Base-by-base conservation (phyloP, 495 filamentous ascomycete genomes). In the Aspergillus nanangensis region DNA sequence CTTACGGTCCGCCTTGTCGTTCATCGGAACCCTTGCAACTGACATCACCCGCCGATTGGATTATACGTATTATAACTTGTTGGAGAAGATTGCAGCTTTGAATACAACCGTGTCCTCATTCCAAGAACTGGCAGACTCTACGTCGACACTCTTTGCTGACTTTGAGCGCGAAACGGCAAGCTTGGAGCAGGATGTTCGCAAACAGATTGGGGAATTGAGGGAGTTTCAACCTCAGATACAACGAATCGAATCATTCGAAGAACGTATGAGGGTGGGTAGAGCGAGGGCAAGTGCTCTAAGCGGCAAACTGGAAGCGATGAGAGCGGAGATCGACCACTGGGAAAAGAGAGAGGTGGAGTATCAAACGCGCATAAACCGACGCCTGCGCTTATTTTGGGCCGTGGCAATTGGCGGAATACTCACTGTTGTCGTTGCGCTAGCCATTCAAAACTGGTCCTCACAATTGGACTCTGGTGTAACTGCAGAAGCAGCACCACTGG, bases 41-140 rank as follows among this genome's bases (percentile, higher is more conserved):
- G 75, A 76, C 27, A 80, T 81, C 3, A 93, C 83, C 15, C 77
- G 79, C 49, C 79, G 79, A 35, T 76, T 96, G n/a, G 88, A 95
- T 57, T 84, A 86, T 53, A 90, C 85, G 0, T 95, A 95, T 67
- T 90, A 91, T 55, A 82, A 84, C 3, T 74, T 96, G 4, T 72
- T 93, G 13, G 85, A 92, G 57, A 92, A 86, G 47, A 72, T 92
- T 23, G 75, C 79, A 34, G 64, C 79, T 0, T 69, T 96, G 24
- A 81, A 84, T 41, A 70, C 75, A 40, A 88, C 83, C 2, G 78
- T 95, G 18, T 50, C 67, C 1, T 79, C 74, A 3, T 76, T 96
- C 15, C 81, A 86, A 48, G 79, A 87, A 39, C 77, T 96, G 3
- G 80, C 83, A 1, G 70, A 68, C 7, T 76, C 79, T 21, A 84